A percentile compares a stretch with the other conserved stretches of the same genome.
Conservation (phyloP, 257 asterid species). For the Hygrophila difformis region DNA sequence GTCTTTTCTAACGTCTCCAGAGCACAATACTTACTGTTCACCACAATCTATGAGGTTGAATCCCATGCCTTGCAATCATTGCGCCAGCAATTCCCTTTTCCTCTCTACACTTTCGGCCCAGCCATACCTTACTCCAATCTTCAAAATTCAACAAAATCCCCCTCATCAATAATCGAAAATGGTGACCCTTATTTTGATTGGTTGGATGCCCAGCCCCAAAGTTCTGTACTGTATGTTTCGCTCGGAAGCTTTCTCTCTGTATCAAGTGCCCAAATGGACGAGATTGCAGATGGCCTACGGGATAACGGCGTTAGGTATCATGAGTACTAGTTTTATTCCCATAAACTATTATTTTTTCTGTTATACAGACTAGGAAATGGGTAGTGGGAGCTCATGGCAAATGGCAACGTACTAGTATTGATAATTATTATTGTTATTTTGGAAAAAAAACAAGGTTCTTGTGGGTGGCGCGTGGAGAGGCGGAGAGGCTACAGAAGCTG, state of each 20-base stretch:
- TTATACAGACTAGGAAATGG: too few species aligned
- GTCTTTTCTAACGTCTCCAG: too few species aligned
- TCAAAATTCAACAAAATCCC: neutral
- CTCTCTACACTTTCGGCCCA: slow-evolving; percentile 39
- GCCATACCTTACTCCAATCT: slow-evolving; percentile 36
- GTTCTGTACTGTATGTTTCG: slow-evolving; percentile 53
- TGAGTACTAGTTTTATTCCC: too few species aligned
- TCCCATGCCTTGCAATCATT: slow-evolving; percentile 29
- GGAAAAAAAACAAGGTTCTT: too few species aligned
- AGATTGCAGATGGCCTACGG: slow-evolving; percentile 27
- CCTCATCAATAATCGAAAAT: neutral
- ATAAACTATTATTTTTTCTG: too few species aligned
- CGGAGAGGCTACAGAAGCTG: neutral
- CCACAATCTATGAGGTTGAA: slow-evolving; percentile 44
- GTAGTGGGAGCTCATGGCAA: too few species aligned
- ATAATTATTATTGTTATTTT: too few species aligned
- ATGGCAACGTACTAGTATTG: too few species aligned
- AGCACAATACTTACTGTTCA: slow-evolving; percentile 29
- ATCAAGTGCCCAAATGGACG: slow-evolving; percentile 42
- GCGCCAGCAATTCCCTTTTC: slow-evolving; percentile 13
- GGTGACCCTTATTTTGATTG: slow-evolving; percentile 22
- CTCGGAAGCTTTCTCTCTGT: slow-evolving; percentile 46
- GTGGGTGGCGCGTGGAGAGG: slow-evolving; percentile 47
- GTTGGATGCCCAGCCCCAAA: slow-evolving; percentile 42
- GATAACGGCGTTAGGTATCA: slow-evolving; percentile 34